Evolutionary conservation across 202 grass and related monocot species (phyloP).

Genomic region (Elaeis oleifera): DNA sequence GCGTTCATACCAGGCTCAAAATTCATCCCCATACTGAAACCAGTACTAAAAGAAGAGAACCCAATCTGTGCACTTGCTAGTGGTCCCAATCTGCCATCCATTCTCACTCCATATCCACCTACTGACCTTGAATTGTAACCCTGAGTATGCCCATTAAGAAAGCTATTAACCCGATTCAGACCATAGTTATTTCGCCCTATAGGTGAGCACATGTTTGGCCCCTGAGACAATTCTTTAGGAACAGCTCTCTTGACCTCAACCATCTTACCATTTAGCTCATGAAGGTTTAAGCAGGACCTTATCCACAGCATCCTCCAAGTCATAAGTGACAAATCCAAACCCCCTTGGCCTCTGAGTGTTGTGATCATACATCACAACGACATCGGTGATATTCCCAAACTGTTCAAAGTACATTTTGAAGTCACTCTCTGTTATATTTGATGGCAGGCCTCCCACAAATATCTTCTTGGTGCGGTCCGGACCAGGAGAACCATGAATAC

Average conservation of each 20-base stretch:
- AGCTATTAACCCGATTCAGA: slow-evolving; percentile 4
- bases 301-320: slow-evolving; percentile 7
- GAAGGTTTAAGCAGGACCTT: slow-evolving; percentile 1
- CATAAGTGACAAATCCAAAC: slow-evolving; percentile 11
- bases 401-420: slow-evolving; percentile 5
- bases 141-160: background rate
- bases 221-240: slow-evolving; percentile 4
- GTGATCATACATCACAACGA: slow-evolving; percentile 7
- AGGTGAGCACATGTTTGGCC: background rate
- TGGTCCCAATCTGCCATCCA: slow-evolving; percentile 2
- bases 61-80: background rate
- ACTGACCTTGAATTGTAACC: background rate
- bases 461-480: slow-evolving; percentile 10
- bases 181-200: background rate
- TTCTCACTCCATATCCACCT: background rate
- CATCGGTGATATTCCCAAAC: slow-evolving; percentile 11
- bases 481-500: background rate
- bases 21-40: background rate
- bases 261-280: slow-evolving; percentile 6
- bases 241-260: slow-evolving; percentile 14
- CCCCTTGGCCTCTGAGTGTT: slow-evolving; percentile 8
- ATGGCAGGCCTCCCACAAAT: slow-evolving; percentile 8
- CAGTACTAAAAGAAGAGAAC: background rate
- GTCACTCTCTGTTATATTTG: background rate
- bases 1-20: too few species aligned